phyloP scores from a whole-genome alignment of 108 stramenopile species.

The Nitzschia sp. region DNA sequence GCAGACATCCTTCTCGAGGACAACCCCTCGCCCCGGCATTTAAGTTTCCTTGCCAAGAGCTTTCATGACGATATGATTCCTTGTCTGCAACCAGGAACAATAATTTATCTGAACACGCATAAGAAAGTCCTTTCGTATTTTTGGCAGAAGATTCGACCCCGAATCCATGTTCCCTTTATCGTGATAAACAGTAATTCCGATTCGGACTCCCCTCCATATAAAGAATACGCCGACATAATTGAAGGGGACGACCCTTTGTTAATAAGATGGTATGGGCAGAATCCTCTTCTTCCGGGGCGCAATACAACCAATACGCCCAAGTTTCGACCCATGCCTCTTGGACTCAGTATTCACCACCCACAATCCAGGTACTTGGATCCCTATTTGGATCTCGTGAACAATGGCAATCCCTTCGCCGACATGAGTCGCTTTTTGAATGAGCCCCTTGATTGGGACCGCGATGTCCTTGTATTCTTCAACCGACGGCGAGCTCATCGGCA shows the following conservation, averaged over 20 bases:
- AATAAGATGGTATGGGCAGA: conserved; percentile 8
- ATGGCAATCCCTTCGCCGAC: conserved; percentile 1
- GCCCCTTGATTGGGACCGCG: no score
- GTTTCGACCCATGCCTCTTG: conserved; percentile 1
- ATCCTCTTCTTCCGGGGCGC: neutral
- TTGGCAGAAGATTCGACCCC: conserved; percentile 5
- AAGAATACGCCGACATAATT: neutral
- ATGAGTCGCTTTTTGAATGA: neutral
- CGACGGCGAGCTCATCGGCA: no score
- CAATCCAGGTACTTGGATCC: neutral
- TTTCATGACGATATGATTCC: neutral
- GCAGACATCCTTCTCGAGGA: conserved; percentile 1
- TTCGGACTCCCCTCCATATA: neutral
- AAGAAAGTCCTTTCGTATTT: conserved; percentile 1
- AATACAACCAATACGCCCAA: neutral
- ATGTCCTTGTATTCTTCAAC: no score
- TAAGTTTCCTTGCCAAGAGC: neutral
- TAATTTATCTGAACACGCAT: conserved; percentile 11
- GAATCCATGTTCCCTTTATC: conserved; percentile 9
- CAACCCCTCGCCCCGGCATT: neutral
- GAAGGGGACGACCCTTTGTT: neutral
- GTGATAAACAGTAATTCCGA: conserved; percentile 4
- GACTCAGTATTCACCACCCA: neutral
- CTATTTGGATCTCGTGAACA: conserved; percentile 4
- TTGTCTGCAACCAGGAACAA: conserved; percentile 18